These are phyloP conservation scores for Lophium mytilinum DNA, from an alignment of 495 filamentous ascomycete species.

Conservation along the genomic window DNA sequence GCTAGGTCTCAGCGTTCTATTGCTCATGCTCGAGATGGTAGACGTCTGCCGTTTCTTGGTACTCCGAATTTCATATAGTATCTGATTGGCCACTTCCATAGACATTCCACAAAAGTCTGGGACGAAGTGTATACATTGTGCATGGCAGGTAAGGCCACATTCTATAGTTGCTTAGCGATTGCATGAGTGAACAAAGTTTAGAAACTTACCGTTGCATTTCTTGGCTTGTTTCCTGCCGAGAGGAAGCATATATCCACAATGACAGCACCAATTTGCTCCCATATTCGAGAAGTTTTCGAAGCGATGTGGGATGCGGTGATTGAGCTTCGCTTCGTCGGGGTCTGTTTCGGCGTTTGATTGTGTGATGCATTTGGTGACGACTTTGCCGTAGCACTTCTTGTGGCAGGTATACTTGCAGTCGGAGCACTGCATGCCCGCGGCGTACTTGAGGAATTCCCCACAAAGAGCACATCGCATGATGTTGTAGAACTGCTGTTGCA, in stretches of 20 bases:
- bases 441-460: conserved; percentile 97
- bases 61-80: conserved; percentile 60
- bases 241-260: conserved; percentile 96
- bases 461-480: conserved; percentile 99
- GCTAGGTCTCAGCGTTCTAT: conserved; percentile 56
- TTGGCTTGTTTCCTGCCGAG: conserved; percentile 90
- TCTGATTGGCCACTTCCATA: conserved; percentile 93
- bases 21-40: conserved; percentile 49
- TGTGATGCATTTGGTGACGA: conserved; percentile 99
- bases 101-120: conserved; percentile 99
- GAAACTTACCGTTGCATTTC: conserved; percentile 70
- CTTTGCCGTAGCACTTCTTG: conserved; percentile 88
- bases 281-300: conserved; percentile 93
- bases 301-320: conserved; percentile 95
- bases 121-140: conserved; percentile 86
- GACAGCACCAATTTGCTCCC: conserved; percentile 98
- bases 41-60: conserved; percentile 46
- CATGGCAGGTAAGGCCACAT: conserved; percentile 85
- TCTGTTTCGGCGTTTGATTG: conserved; percentile 97
- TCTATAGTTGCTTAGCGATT: conserved; percentile 43
- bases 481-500: conserved; percentile 97
- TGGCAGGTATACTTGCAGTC: conserved; percentile 99
- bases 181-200: neutral
- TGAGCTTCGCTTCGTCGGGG: conserved; percentile 98
- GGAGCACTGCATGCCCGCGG: conserved; percentile 96